These are phyloP conservation scores for Malania oleifera DNA, from an alignment of 164 flowering plant genomes.

Conservation along the genomic window DNA sequence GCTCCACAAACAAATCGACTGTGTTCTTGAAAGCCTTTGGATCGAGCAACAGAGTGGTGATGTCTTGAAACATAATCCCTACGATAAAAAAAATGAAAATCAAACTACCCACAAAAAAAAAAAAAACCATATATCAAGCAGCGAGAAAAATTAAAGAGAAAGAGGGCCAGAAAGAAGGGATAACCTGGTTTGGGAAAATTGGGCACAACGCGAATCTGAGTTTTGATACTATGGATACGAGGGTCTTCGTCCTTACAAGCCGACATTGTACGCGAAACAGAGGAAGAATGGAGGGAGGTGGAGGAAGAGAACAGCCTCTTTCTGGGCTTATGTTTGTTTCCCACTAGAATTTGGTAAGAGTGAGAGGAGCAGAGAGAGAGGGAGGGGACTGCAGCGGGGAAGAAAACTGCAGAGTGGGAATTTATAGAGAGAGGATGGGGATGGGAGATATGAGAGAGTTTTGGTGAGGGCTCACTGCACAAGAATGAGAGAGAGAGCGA, in stretches of 20 bases:
- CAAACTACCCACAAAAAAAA: background rate
- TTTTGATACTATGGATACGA: slow-evolving; percentile 61
- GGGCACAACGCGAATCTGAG: slow-evolving; percentile 78
- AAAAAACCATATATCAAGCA: background rate
- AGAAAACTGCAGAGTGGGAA: too few species aligned
- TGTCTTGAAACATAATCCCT: slow-evolving; percentile 97
- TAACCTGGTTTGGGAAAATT: slow-evolving; percentile 83
- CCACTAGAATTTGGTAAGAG: too few species aligned
- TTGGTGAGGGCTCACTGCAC: background rate
- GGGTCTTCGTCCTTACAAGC: slow-evolving; percentile 51
- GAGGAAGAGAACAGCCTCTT: background rate
- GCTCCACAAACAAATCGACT: slow-evolving; percentile 84
- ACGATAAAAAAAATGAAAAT: slow-evolving; percentile 14
- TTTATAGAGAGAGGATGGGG: background rate
- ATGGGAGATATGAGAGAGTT: too few species aligned
- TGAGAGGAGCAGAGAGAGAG: background rate
- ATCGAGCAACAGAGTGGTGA: slow-evolving; percentile 80
- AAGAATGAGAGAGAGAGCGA: slow-evolving; percentile 1
- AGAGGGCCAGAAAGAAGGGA: background rate
- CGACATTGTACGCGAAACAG: slow-evolving; percentile 48
- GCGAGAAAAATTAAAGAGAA: background rate
- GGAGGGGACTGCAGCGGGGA: background rate
- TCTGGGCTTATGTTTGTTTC: background rate
- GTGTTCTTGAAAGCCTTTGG: slow-evolving; percentile 84
- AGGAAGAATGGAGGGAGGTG: background rate